Evolutionary conservation across 345 rosid species (phyloP).

Genomic region (Salix purpurea): DNA sequence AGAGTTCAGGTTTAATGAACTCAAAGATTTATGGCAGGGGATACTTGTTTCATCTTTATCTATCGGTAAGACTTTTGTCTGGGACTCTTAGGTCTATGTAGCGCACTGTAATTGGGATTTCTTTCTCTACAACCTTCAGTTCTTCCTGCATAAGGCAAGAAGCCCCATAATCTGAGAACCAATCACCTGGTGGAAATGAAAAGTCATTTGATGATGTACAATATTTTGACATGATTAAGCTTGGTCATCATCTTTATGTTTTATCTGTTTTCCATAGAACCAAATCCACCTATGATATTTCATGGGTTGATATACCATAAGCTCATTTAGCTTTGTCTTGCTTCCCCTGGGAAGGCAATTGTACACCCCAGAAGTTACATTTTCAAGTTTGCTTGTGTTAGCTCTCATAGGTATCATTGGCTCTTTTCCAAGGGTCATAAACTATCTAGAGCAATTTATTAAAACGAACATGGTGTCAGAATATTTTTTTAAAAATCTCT

Average conservation of each 20-base stretch:
- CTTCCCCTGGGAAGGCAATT: neutral
- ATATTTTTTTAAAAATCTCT: too few relatives aligned
- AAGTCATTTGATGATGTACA: neutral
- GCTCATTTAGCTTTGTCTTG: neutral
- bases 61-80: slow-evolving; percentile 41
- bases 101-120: neutral
- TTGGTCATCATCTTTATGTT: neutral
- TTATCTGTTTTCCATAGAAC: neutral
- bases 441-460: too few relatives aligned
- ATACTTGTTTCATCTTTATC: slow-evolving; percentile 62
- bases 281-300: neutral
- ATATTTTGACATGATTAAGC: neutral
- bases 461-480: too few relatives aligned
- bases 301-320: neutral
- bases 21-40: slow-evolving; percentile 83
- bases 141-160: neutral
- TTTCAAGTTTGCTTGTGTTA: neutral
- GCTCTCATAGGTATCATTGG: neutral
- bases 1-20: slow-evolving; percentile 81
- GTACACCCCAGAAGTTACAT: neutral
- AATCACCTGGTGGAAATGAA: neutral
- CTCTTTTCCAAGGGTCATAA: too few relatives aligned
- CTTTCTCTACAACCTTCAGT: neutral
- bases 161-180: neutral
- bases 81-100: neutral